Evolutionary conservation across 805 yeast species (phyloP).

Genomic region (Komagataella mondaviorum): DNA sequence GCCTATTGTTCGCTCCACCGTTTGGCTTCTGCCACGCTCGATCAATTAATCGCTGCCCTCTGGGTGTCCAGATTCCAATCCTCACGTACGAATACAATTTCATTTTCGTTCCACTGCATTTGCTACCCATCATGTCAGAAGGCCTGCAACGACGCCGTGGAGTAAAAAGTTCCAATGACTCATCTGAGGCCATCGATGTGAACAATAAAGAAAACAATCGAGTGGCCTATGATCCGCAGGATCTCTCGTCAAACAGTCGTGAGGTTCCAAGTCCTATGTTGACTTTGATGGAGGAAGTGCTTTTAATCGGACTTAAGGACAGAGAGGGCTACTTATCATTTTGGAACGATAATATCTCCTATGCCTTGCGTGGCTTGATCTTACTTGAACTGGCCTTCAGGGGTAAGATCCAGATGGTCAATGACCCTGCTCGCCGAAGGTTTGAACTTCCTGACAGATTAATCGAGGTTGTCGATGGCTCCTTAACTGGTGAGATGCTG

Average conservation of each 20-base stretch:
- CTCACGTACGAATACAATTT: neutral
- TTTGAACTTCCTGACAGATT: conserved; percentile 80
- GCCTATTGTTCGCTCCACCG: neutral
- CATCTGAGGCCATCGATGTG: conserved; percentile 8
- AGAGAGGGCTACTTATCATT: conserved; percentile 92
- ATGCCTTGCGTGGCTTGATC: conserved; percentile 91
- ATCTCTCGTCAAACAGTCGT: conserved; percentile 28
- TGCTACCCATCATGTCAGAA: conserved; percentile 19
- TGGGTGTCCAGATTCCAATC: neutral
- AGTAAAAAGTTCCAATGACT: conserved; percentile 10
- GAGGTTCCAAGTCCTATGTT: conserved; percentile 46
- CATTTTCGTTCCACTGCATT: neutral
- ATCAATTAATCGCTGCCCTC: neutral
- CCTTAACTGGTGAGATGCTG: conserved; percentile 88
- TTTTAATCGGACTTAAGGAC: conserved; percentile 86
- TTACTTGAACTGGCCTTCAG: conserved; percentile 85
- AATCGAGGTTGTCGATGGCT: conserved; percentile 74
- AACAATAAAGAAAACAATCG: conserved; percentile 27
- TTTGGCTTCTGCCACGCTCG: neutral
- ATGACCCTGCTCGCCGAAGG: conserved; percentile 85
- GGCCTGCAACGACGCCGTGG: conserved; percentile 74
- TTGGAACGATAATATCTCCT: conserved; percentile 97
- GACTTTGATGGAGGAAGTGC: conserved; percentile 93
- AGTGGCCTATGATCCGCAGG: conserved; percentile 74
- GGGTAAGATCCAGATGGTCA: conserved; percentile 76